Conservation (phyloP, 345 rosid genomes). For the Gossypium raimondii region DNA sequence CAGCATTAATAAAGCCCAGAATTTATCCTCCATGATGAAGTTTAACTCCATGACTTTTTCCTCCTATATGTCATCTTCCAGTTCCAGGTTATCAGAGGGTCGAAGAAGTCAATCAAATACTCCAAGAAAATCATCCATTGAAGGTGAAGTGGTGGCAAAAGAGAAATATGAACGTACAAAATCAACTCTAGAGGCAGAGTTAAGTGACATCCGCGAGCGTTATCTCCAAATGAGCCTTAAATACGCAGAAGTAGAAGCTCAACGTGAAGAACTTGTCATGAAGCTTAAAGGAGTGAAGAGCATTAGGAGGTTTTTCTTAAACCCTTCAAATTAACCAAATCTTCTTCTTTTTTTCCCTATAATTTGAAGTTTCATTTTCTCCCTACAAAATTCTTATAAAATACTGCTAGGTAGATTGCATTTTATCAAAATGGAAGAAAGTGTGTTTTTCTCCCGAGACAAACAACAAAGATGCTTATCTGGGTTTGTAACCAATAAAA, state of each 20-base stretch:
- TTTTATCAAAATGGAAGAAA: constrained; percentile 2
- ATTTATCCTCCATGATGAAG: background rate
- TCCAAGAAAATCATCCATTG: constrained; percentile 31
- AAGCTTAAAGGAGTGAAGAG: constrained; percentile 41
- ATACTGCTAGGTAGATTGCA: background rate
- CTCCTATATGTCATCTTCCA: constrained; percentile 7
- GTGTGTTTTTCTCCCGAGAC: background rate
- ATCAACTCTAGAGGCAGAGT: constrained; percentile 48
- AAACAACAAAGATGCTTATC: background rate
- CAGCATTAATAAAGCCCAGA: background rate
- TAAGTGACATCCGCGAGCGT: constrained; percentile 47
- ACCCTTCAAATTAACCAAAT: constrained; percentile 1
- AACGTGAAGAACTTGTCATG: constrained; percentile 60
- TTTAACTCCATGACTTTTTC: background rate
- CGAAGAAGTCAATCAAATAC: constrained; percentile 20
- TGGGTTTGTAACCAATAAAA: constrained; percentile 4
- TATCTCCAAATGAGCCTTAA: constrained; percentile 58
- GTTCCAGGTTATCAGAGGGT: constrained; percentile 32
- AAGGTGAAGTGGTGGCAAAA: constrained; percentile 37
- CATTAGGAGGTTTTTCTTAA: constrained; percentile 39
- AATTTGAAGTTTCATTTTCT: constrained; percentile 5
- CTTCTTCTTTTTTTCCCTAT: background rate
- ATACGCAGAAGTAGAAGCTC: constrained; percentile 54
- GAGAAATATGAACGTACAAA: constrained; percentile 44
- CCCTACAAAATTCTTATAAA: background rate